These are phyloP conservation scores for Kodamaea derodonti DNA, from an alignment of 1,139 yeast species.

Conservation along the genomic window DNA sequence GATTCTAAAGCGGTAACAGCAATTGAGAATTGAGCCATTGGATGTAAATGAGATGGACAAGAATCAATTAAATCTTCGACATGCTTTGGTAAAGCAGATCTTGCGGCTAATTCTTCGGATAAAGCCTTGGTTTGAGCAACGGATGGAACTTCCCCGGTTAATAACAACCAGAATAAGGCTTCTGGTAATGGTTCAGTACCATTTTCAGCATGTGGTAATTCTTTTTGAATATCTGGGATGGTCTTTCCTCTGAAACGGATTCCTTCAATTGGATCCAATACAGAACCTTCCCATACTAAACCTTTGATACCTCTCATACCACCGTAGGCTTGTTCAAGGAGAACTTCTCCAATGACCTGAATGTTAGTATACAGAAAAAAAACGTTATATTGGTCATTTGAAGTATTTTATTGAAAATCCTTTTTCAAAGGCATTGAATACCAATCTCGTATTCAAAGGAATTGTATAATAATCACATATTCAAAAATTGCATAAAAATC, in stretches of 20 bases:
- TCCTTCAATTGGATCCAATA: slow-evolving; percentile 96
- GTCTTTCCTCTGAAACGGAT: slow-evolving; percentile 98
- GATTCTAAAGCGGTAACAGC: slow-evolving; percentile 90
- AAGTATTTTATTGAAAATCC: no score
- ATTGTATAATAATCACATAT: no score
- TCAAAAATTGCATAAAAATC: no score
- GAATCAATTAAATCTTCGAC: slow-evolving; percentile 78
- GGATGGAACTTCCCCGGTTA: slow-evolving; percentile 88
- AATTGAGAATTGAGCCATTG: slow-evolving; percentile 96
- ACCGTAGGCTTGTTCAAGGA: slow-evolving; percentile 96
- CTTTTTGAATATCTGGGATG: slow-evolving; percentile 90
- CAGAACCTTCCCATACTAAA: slow-evolving; percentile 99
- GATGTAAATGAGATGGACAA: slow-evolving; percentile 85
- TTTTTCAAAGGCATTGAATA: no score
- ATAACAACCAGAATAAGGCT: slow-evolving; percentile 86
- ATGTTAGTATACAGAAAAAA: slow-evolving; percentile 2
- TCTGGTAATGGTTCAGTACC: slow-evolving; percentile 86
- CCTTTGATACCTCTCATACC: slow-evolving; percentile 99
- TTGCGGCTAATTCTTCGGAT: slow-evolving; percentile 79
- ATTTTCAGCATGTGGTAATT: slow-evolving; percentile 90
- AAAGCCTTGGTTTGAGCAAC: slow-evolving; percentile 70
- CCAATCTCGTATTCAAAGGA: no score
- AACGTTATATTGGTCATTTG: neutral
- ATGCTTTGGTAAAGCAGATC: slow-evolving; percentile 81
- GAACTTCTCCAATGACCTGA: slow-evolving; percentile 81